Base-by-base conservation (phyloP, 2,329 filamentous ascomycete genomes). In the Beauveria rudraprayagi region DNA sequence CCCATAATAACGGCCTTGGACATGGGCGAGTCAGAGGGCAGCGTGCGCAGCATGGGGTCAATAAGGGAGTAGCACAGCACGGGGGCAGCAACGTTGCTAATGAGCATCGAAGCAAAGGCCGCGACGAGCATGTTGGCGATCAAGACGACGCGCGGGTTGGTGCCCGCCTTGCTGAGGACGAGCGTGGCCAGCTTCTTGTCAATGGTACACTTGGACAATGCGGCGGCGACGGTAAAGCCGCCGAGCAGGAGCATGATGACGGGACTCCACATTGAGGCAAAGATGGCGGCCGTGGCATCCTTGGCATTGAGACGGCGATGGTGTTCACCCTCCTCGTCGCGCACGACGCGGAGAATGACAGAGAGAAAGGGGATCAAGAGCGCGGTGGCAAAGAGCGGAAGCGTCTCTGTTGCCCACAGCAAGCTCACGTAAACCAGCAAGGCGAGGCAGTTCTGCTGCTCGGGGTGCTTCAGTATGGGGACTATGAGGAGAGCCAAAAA, bases 81-180 rank as follows among this genome's bases (percentile, higher is more conserved):
- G 0, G 94, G 94, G 1, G 95, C 93, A 1, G 94, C 94, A 30
- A 99, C 95, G 67, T 99, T 99, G 76, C 92, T 96, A 70, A 99
- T 97, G 81, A 96, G 91, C 94, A 99, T 99, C 68, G 92, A 97
- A 9, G 95, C 89, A 72, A 99, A 95, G 70, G 94, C 95, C 60
- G 93, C 92, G 47, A 99, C 94, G 68, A 97, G 92, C 94, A 99
- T 99, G 76, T 93, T 97, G 59, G 93, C 94, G n/a, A 99, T 76
- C 5, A 99, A 81, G 3, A 99, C 94, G 2, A 90, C 93, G 60
- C 87, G 83, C 10, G 94, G 94, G 68, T 87, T 89, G 3, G 94
- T 97, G 7, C 94, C 94, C 9, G 94, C 94, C 77, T 96, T 97
- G 78, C 92, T 96, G 40, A 99, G 82, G 30, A 99, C 90, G 69